Evolutionary conservation across 495 filamentous ascomycete genomes (phyloP), one percentile per base, ranked within the genome.

Genomic region (Lophium mytilinum): DNA sequence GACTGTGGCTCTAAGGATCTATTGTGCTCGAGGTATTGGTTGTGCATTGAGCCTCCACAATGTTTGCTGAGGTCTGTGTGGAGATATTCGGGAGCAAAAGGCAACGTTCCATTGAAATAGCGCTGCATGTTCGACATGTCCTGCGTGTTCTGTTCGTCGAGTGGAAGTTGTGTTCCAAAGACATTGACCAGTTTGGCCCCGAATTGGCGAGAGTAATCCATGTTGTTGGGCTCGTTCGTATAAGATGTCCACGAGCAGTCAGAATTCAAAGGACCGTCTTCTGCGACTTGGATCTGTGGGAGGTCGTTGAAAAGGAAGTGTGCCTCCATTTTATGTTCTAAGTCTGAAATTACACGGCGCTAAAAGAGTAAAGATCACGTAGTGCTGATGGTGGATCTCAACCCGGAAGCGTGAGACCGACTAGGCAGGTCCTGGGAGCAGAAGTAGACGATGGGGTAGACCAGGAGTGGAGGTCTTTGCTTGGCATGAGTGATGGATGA

Each of bases 81-180:
- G 18, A 60, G 52, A 0, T 59, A 37, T 30, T 37, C 55, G 1
- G 33, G 43, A 15, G 59, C 21, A 15, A 60, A 45, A 24, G 59
- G 55, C 18, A 59, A 53, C 1, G 21, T 9, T 40, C 50, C 54
- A 17, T 52, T 30, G n/a, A 62, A 40, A 30, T 52, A 66, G 33
- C 63, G 63, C 17, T 62, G 34, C 63, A 66, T 60, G 18, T 21
- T 41, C 10, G 45, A 49, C 63, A 57, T 65, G 36, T 39, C 37
- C 15, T 54, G 53, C 19, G 24, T 41, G 12, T 46, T 40, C 10
- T 18, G 14, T 1, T 50, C 51, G 17, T 52, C 49, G 15, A 47
- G 49, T 12, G 46, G 39, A 9, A 52, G 39, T 19, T 60, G 33
- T 21, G 24, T 21, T 9, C 52, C 37, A 14, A 54, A 54, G 15